A percentile compares a stretch with the other conserved stretches of the same genome.
These are phyloP conservation scores for Paramecium sonneborni DNA, from an alignment of 73 alveolate genomes.

Conservation along the genomic window DNA sequence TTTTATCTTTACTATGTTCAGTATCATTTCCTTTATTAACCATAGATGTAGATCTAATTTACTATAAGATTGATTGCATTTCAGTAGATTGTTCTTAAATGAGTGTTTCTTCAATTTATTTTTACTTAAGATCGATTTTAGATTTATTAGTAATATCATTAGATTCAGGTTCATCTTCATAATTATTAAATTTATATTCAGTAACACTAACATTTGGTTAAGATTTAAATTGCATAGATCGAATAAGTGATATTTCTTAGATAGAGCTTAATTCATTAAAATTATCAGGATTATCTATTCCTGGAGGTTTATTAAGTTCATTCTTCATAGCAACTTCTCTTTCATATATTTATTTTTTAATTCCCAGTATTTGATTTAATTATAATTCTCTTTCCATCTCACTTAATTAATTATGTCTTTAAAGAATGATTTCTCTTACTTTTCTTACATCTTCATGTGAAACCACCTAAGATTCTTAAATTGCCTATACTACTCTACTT, in stretches of 20 bases:
- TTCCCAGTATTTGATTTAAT: slow-evolving; percentile 2
- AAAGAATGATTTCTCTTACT: not conserved
- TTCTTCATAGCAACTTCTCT: not conserved
- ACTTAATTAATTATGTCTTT: not conserved
- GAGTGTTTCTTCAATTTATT: not conserved
- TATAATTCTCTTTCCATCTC: slow-evolving; percentile 33
- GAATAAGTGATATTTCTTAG: not conserved
- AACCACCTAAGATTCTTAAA: not conserved
- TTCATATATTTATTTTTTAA: not conserved
- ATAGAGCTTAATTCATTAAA: not conserved
- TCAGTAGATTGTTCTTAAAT: slow-evolving; percentile 18
- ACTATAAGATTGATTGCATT: slow-evolving; percentile 24
- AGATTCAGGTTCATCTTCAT: not conserved
- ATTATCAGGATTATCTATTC: not conserved
- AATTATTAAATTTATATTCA: slow-evolving; percentile 4
- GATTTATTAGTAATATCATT: not conserved
- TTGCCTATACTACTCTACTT: slow-evolving; percentile 17
- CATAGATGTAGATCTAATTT: not conserved
- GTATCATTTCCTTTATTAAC: not conserved
- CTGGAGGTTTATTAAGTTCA: not conserved
- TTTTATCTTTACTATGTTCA: not conserved
- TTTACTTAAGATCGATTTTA: not conserved
- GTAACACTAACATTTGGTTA: slow-evolving; percentile 8
- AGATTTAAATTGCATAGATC: not conserved
- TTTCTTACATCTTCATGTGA: not conserved